Conservation (phyloP, 2,329 filamentous ascomycete species). For the Fusarium praegraminearum region DNA sequence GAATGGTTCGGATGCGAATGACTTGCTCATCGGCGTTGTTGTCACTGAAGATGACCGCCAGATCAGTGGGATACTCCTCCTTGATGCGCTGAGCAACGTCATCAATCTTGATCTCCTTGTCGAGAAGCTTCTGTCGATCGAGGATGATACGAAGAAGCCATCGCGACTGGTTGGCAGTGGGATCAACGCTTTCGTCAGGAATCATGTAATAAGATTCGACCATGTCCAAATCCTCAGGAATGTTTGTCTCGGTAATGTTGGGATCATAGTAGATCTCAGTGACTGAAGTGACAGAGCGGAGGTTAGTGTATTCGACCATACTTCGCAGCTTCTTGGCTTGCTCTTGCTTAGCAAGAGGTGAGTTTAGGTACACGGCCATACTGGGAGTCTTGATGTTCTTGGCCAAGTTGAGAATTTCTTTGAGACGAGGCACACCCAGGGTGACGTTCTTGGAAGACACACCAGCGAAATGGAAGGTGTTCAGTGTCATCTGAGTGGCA, state of each 20-base stretch:
- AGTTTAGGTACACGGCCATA: slow-evolving; percentile 89
- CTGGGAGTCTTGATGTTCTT: slow-evolving; percentile 98
- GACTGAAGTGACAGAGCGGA: slow-evolving; percentile 89
- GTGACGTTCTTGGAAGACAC: slow-evolving; percentile 99
- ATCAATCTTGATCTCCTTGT: slow-evolving; percentile 91
- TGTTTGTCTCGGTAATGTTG: slow-evolving; percentile 85
- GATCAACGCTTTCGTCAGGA: slow-evolving; percentile 77
- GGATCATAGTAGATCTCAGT: slow-evolving; percentile 99
- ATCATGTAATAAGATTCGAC: slow-evolving; percentile 97
- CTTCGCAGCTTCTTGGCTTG: slow-evolving; percentile 88
- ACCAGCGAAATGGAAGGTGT: slow-evolving; percentile 99
- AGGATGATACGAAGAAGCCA: slow-evolving; percentile 96
- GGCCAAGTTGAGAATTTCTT: slow-evolving; percentile 98
- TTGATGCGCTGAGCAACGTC: slow-evolving; percentile 93
- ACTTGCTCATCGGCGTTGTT: slow-evolving; percentile 97
- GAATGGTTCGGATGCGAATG: slow-evolving; percentile 88
- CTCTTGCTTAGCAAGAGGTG: slow-evolving; percentile 75
- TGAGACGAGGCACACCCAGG: slow-evolving; percentile 97
- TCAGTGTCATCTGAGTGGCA: slow-evolving; percentile 98
- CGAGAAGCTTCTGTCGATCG: slow-evolving; percentile 92
- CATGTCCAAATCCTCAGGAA: slow-evolving; percentile 90
- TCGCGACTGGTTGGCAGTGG: slow-evolving; percentile 82
- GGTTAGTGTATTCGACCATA: slow-evolving; percentile 91
- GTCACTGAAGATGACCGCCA: slow-evolving; percentile 96
- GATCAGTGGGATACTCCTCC: slow-evolving; percentile 83